Conservation (phyloP, 495 filamentous ascomycete species). For the Podospora fimiseda region DNA sequence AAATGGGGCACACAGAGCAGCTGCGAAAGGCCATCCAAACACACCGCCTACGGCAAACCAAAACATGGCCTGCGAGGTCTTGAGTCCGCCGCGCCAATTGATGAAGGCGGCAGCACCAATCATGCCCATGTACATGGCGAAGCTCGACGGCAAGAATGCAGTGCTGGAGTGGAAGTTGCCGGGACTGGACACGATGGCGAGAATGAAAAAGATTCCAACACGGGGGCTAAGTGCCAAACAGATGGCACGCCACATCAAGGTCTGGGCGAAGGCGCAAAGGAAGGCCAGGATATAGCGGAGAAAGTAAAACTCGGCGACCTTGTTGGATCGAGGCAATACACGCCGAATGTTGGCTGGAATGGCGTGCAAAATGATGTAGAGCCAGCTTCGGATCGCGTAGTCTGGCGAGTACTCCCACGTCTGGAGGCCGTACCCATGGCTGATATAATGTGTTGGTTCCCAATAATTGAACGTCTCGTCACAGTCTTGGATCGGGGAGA, state of each 20-base stretch:
- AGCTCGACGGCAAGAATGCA: conserved; percentile 86
- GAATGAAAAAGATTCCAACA: conserved; percentile 76
- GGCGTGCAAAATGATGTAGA: conserved; percentile 83
- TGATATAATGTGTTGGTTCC: conserved; percentile 94
- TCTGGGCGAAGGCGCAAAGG: conserved; percentile 73
- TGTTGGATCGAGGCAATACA: conserved; percentile 52
- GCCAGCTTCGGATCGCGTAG: conserved; percentile 93
- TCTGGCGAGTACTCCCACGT: conserved; percentile 99
- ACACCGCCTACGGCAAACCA: conserved; percentile 89
- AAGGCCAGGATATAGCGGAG: conserved; percentile 69
- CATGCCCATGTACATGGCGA: conserved; percentile 93
- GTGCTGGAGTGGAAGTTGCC: conserved; percentile 90
- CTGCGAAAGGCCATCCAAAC: conserved; percentile 92
- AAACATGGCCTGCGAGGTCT: conserved; percentile 74
- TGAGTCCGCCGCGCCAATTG: conserved; percentile 68
- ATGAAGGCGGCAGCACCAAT: conserved; percentile 83
- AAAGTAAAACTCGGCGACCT: conserved; percentile 76
- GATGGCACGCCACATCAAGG: conserved; percentile 68
- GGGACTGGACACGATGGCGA: conserved; percentile 67
- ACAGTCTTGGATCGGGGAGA: conserved; percentile 92
- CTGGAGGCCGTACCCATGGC: conserved; percentile 87
- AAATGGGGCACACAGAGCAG: conserved; percentile 75
- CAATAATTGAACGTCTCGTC: conserved; percentile 99
- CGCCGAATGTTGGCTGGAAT: conserved; percentile 58
- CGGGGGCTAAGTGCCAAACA: conserved; percentile 67